Base-by-base conservation (phyloP, 257 asterid species). In the Lycium ferocissimum region DNA sequence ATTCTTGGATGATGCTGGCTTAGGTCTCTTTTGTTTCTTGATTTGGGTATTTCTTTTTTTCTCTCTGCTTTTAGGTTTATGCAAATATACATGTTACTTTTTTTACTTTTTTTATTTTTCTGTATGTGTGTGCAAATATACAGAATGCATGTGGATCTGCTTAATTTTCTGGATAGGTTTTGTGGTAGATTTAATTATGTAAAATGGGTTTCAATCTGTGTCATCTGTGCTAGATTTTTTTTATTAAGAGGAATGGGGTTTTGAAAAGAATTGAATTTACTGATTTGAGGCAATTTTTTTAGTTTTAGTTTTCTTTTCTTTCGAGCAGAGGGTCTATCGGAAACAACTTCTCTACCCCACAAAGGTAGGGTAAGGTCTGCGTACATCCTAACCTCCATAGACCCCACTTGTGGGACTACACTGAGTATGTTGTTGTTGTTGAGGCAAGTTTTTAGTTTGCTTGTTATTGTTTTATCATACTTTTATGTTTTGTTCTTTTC, bases 1-100 rank as follows among this genome's bases (percentile, higher is more conserved):
- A 49, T 78, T 78, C 82, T 78, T 53, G 82, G 82, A 53, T 78
- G 45, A 14, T 78, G 33, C 82, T 78, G 82, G 9, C 82, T 26
- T 78, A 78, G 82, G 53, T 53, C 82, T 26, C 82, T 65, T 76
- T 26, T 47, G 59, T 47, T 12, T 49, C 81, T 26, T 75, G 20
- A 49, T 26, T 78, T 53, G 65, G 82, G 82, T 78, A 78, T 78
- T 71, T 13, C 56, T n/a, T 69, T 15, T 40, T 71, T 14, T 78
- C 47, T 72, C 82, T 51, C 20, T 53, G 65, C 26, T 78, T 58
- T 53, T 26, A 1, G 49, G 12, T 78, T 78, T 78, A 78, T 78
- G 49, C 65, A 4, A 26, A 26, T 26, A 62, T 20, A 10, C 38
- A 62, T 62, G 15, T 26, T 26, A 26, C n/a, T 26, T 26, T 26